Evolutionary conservation across 306 rosid genomes (phyloP).

Genomic region (Mimosa bimucronata): DNA sequence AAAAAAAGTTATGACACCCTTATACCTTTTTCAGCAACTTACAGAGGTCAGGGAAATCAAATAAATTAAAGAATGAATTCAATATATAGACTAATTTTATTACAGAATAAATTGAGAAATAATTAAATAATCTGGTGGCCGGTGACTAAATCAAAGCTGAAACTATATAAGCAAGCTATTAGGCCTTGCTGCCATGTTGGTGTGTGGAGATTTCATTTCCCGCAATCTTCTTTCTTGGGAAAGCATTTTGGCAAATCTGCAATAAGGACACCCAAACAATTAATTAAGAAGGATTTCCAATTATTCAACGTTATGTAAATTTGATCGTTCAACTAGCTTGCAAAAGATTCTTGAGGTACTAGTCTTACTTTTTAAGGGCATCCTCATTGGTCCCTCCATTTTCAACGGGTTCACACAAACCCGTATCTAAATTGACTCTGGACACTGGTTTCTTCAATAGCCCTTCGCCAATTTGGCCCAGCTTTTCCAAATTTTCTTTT

Average conservation of each 20-base stretch:
- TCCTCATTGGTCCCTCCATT: constrained; percentile 49
- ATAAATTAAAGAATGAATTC: background rate
- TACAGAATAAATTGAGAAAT: background rate
- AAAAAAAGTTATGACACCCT: background rate
- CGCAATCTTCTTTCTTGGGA: constrained; percentile 64
- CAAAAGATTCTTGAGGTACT: background rate
- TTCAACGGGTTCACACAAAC: constrained; percentile 28
- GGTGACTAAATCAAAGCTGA: background rate
- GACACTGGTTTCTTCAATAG: constrained; percentile 47
- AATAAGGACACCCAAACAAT: background rate
- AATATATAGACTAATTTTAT: background rate
- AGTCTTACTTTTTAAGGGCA: constrained; percentile 47
- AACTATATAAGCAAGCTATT: background rate
- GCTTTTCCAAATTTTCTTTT: constrained; percentile 38
- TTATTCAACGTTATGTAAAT: background rate
- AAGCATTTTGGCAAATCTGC: constrained; percentile 62
- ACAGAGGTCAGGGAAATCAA: background rate
- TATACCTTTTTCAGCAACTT: background rate
- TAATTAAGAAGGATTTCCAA: background rate
- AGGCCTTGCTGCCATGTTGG: constrained; percentile 32
- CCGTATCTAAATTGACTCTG: constrained; percentile 51
- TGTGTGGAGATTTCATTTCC: constrained; percentile 57
- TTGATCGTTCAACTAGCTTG: background rate
- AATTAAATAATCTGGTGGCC: background rate
- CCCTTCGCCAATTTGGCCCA: constrained; percentile 37